Evolutionary conservation across 345 rosid species (phyloP).

Genomic region (Combretum micranthum): DNA sequence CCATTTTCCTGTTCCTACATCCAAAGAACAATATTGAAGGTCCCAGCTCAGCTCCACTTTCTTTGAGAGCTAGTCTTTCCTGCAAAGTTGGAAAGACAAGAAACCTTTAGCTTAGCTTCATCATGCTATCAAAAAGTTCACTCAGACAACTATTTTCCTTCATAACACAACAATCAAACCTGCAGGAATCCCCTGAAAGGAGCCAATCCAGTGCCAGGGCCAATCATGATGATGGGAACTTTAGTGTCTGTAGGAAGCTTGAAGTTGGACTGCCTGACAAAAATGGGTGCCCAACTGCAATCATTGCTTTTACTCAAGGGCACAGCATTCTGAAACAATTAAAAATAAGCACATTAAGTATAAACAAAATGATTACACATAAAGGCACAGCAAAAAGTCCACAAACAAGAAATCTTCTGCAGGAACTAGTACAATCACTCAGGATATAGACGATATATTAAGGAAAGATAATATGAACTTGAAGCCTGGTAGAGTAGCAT

Average conservation of each 20-base stretch:
- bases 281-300: slow-evolving; percentile 53
- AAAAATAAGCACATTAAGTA: neutral
- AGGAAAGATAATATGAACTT: neutral
- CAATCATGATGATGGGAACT: slow-evolving; percentile 53
- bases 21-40: slow-evolving; percentile 78
- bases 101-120: neutral
- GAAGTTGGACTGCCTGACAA: slow-evolving; percentile 53
- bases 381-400: no score
- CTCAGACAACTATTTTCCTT: neutral
- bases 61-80: slow-evolving; percentile 83
- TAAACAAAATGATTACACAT: no score
- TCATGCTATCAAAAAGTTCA: neutral
- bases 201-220: slow-evolving; percentile 70
- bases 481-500: neutral
- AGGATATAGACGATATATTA: neutral
- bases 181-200: slow-evolving; percentile 65
- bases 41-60: slow-evolving; percentile 67
- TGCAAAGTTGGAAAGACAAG: slow-evolving; percentile 14
- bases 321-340: slow-evolving; percentile 29
- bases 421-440: no score
- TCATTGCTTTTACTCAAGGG: slow-evolving; percentile 39
- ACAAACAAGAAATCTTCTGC: no score
- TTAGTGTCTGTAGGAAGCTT: slow-evolving; percentile 44
- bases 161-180: slow-evolving; percentile 10
- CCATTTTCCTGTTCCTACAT: slow-evolving; percentile 85